phyloP scores from a whole-genome alignment of 2,329 filamentous ascomycete species.

The Fusarium torulosum region DNA sequence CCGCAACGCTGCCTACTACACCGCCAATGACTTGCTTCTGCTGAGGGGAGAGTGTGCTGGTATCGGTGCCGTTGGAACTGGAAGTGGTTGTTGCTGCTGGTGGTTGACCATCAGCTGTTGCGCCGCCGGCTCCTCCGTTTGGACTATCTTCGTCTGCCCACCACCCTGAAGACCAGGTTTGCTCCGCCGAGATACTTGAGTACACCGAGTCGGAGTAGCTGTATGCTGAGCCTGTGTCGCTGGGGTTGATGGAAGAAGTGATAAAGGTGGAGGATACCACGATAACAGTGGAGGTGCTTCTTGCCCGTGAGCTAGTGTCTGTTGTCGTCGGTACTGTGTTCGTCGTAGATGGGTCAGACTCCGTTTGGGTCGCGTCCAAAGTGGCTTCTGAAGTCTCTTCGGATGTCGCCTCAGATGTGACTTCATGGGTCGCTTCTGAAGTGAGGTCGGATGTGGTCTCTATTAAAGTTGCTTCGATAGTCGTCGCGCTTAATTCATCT shows the following conservation, averaged over 20 bases:
- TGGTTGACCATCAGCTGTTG: slow-evolving; percentile 37
- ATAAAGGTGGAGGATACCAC: slow-evolving; percentile 39
- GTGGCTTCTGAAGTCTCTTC: slow-evolving; percentile 28
- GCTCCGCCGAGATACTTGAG: slow-evolving; percentile 42
- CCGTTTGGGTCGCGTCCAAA: slow-evolving; percentile 22
- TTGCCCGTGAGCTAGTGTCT: slow-evolving; percentile 21
- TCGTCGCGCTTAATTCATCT: slow-evolving; percentile 38
- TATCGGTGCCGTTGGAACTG: slow-evolving; percentile 37
- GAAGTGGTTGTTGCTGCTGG: slow-evolving; percentile 42
- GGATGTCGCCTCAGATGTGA: slow-evolving; percentile 18
- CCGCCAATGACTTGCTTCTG: slow-evolving; percentile 65
- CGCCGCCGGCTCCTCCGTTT: slow-evolving; percentile 30
- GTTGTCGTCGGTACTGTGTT: slow-evolving; percentile 31
- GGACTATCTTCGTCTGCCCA: slow-evolving; percentile 37
- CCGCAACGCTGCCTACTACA: slow-evolving; percentile 69
- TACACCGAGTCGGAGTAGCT: slow-evolving; percentile 43
- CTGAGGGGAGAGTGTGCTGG: slow-evolving; percentile 48
- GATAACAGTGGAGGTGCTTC: slow-evolving; percentile 37
- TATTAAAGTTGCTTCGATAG: slow-evolving; percentile 33
- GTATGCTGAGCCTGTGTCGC: slow-evolving; percentile 27
- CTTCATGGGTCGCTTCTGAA: slow-evolving; percentile 19
- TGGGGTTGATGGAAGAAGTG: slow-evolving; percentile 34
- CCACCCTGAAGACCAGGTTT: slow-evolving; percentile 42
- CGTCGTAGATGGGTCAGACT: slow-evolving; percentile 16
- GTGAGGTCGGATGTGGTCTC: slow-evolving; percentile 36